Conservation (phyloP, 805 yeast species). For the Torulaspora quercuum region DNA sequence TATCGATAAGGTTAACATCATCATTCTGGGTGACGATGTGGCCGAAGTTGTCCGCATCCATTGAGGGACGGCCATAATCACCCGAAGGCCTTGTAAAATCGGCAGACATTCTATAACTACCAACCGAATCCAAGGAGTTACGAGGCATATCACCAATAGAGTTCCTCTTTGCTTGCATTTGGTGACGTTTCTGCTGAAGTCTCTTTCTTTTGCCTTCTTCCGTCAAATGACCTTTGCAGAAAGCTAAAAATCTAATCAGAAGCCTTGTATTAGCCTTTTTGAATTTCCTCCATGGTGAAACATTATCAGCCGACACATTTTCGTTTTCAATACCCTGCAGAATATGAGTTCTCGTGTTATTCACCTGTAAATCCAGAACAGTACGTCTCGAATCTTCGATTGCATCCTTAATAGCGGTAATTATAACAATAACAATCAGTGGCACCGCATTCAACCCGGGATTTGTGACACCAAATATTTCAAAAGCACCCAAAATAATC, state of each 20-base stretch:
- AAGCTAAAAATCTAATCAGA: constrained; percentile 27
- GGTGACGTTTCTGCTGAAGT: constrained; percentile 34
- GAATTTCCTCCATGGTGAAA: constrained; percentile 65
- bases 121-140: constrained; percentile 40
- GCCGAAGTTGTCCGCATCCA: constrained; percentile 47
- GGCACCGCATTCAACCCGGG: constrained; percentile 78
- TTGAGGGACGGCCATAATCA: constrained; percentile 36
- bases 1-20: constrained; percentile 53
- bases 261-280: constrained; percentile 50
- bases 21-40: constrained; percentile 57
- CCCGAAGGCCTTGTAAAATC: constrained; percentile 29
- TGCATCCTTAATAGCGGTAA: constrained; percentile 78
- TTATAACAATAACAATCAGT: constrained; percentile 66
- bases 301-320: constrained; percentile 60
- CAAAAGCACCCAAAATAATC: constrained; percentile 74
- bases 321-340: constrained; percentile 52
- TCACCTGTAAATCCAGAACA: constrained; percentile 65
- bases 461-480: constrained; percentile 74
- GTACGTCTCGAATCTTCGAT: constrained; percentile 78
- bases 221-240: constrained; percentile 31
- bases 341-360: constrained; percentile 69
- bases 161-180: constrained; percentile 27
- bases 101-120: constrained; percentile 32
- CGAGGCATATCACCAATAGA: constrained; percentile 33
- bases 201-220: constrained; percentile 39